phyloP scores from a whole-genome alignment of 2,329 filamentous ascomycete species.

The Trichoderma sp. region DNA sequence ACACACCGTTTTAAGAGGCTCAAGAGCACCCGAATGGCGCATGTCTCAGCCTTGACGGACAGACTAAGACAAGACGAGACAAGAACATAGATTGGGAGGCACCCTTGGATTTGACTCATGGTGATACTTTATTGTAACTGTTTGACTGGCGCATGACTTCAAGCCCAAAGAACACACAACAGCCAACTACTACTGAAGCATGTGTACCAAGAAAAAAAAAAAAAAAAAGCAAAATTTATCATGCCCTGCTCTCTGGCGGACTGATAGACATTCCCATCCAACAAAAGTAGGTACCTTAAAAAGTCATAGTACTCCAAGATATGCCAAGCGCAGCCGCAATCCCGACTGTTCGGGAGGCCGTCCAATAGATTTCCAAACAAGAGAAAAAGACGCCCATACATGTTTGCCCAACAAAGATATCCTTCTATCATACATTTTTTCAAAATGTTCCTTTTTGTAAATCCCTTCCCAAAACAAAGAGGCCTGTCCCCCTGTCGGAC shows the following conservation, averaged over 20 bases:
- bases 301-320: slow-evolving; percentile 7
- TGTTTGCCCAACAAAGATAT: slow-evolving; percentile 12
- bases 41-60: slow-evolving; percentile 1
- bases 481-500: slow-evolving; percentile 2
- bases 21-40: neutral
- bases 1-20: neutral
- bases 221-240: neutral
- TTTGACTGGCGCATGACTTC: neutral
- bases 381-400: slow-evolving; percentile 1
- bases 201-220: too few species aligned
- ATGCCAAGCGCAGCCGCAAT: slow-evolving; percentile 13
- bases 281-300: neutral
- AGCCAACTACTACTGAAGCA: neutral
- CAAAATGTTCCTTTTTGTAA: slow-evolving; percentile 16
- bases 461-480: slow-evolving; percentile 4
- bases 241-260: neutral
- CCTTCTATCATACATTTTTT: slow-evolving; percentile 18
- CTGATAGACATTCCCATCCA: neutral
- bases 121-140: neutral
- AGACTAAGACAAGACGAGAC: neutral
- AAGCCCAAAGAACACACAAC: neutral
- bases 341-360: slow-evolving; percentile 4
- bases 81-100: neutral
- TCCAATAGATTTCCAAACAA: neutral
- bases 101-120: neutral